A percentile compares a stretch with the other conserved stretches of the same genome.
Evolutionary conservation across 345 rosid genomes (phyloP).

Genomic region (Salix suchowensis): DNA sequence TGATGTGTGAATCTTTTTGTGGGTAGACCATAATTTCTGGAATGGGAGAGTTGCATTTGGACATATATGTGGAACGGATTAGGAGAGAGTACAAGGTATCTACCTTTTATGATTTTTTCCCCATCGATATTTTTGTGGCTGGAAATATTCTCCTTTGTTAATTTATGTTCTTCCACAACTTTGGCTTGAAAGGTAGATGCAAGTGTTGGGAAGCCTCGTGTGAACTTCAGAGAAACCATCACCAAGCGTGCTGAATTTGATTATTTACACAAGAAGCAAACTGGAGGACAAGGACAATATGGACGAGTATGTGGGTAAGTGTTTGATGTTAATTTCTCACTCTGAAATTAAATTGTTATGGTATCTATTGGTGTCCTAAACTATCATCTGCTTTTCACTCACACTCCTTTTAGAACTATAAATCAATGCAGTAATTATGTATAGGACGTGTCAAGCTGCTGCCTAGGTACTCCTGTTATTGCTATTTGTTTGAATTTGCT

Average conservation of each 20-base stretch:
- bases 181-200: constrained; percentile 71
- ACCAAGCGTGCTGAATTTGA: constrained; percentile 87
- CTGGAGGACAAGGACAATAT: constrained; percentile 98
- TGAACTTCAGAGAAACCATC: constrained; percentile 91
- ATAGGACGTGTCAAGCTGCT: not conserved
- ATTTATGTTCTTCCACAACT: not conserved
- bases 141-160: not conserved
- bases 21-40: constrained; percentile 96
- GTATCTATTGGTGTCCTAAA: not conserved
- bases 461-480: not conserved
- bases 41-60: constrained; percentile 98
- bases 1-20: constrained; percentile 9
- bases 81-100: constrained; percentile 87
- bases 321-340: not conserved
- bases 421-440: not conserved
- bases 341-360: not conserved
- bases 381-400: not conserved
- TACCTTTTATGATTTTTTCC: constrained; percentile 7
- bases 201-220: constrained; percentile 96
- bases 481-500: not conserved
- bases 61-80: constrained; percentile 91
- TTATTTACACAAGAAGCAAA: constrained; percentile 96
- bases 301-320: constrained; percentile 88
- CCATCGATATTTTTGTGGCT: not conserved
- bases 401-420: not conserved